These are phyloP conservation scores for Clitopilus passeckerianus DNA, from an alignment of 768 basidiomycete genomes.

Conservation along the genomic window DNA sequence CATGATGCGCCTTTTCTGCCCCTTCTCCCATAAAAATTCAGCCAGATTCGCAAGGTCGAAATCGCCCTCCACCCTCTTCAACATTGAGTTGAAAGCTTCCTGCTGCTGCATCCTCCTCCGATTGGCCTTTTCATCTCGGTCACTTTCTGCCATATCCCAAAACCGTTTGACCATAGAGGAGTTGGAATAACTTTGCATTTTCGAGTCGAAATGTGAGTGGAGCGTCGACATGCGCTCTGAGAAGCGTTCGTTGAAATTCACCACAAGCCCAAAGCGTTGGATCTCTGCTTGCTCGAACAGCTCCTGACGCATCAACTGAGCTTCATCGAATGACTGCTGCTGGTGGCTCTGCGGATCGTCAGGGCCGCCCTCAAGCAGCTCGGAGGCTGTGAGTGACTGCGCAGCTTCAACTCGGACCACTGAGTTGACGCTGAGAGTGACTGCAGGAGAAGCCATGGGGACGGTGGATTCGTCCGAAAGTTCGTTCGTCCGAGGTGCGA, in stretches of 20 bases:
- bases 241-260: background rate
- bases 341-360: background rate
- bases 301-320: background rate
- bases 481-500: too few species aligned
- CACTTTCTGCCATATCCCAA: background rate
- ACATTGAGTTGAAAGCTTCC: background rate
- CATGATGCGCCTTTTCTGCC: background rate
- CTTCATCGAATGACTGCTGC: background rate
- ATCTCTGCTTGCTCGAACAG: background rate
- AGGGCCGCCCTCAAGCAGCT: background rate
- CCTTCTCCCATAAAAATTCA: background rate
- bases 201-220: background rate
- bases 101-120: background rate
- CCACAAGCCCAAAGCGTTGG: background rate
- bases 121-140: background rate
- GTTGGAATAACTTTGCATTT: background rate
- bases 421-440: too few species aligned
- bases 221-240: background rate
- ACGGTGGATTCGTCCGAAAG: too few species aligned
- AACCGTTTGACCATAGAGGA: too few species aligned
- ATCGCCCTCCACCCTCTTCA: background rate
- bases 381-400: too few species aligned
- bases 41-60: background rate
- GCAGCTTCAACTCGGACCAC: too few species aligned
- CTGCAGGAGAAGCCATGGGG: too few species aligned